Conservation (phyloP, 331 rosid genomes). For the Rhamnella rubrinervis region DNA sequence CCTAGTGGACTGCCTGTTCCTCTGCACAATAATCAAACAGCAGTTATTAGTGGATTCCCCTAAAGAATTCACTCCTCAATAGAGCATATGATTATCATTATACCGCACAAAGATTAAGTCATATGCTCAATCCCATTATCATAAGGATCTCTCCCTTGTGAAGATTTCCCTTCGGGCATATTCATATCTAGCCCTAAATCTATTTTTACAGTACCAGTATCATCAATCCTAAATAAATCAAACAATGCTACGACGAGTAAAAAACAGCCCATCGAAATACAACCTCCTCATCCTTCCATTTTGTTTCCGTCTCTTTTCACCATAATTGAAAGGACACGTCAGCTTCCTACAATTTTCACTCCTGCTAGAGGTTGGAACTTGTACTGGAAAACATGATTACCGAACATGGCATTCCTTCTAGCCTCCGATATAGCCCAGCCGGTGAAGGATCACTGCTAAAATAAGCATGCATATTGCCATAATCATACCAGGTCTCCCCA, state of each 20-base stretch:
- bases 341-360: conserved; percentile 15
- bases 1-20: too few species aligned
- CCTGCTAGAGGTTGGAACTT: conserved; percentile 23
- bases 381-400: conserved; percentile 2
- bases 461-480: conserved; percentile 82
- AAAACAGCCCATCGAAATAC: neutral
- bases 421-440: conserved; percentile 79
- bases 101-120: too few species aligned
- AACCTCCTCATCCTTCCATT: neutral
- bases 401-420: conserved; percentile 32
- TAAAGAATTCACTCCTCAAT: too few species aligned
- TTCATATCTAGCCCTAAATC: neutral
- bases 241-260: conserved; percentile 9
- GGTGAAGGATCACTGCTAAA: conserved; percentile 75
- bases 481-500: conserved; percentile 77
- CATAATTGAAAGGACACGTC: conserved; percentile 11
- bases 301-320: neutral
- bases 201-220: neutral
- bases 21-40: too few species aligned
- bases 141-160: neutral
- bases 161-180: conserved; percentile 15
- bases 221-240: conserved; percentile 18
- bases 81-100: too few species aligned
- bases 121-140: too few species aligned
- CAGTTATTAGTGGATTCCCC: neutral